Evolutionary conservation across 2,329 filamentous ascomycete genomes (phyloP), one percentile per base, ranked within the genome.

Genomic region (Diaporthe longicolla): DNA sequence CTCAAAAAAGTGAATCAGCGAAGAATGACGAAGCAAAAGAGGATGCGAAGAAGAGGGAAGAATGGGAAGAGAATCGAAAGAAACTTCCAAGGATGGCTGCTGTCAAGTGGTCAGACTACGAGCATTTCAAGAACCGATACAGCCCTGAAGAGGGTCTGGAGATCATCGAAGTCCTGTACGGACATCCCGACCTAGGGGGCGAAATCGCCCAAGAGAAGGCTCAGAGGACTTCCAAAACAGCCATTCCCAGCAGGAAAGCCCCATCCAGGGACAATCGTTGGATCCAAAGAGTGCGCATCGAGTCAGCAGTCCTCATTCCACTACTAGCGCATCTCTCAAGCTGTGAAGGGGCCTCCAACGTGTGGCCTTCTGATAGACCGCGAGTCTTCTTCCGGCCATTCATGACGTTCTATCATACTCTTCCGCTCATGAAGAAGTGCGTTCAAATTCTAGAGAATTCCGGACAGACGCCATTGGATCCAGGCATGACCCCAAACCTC

Each of bases 61-160:
- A 26, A 3, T 61, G 55, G 70, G 70, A 61, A n/a, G 29, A 52
- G 17, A 37, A 21, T 8, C 43, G 57, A 9, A 61, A 26, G 19
- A 54, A 65, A 17, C 4, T 54, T 29, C 58, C 70, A 21, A 26
- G 32, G 58, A 63, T 65, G 8, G 48, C 48, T n/a, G 37, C 24
- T 17, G 58, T 72, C 21, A 72, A 55, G 26, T 72, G 70, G 70
- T 63, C 45, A 80, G 66, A 77, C 43, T 77, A 76, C 68, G 63
- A 74, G 15, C 69, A 77, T 17, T 79, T 79, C 75, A 79, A 78
- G 68, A 79, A 79, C 66, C 74, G 75, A 24, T 78, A 76, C 50
- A 59, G 63, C 24, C 58, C 66, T 0, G 70, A 77, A 4, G 74
- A 77, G 19, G 77, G 75, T 2, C 50, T 76, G 15, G 72, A 75